Evolutionary conservation across 2,329 filamentous ascomycete genomes (phyloP), one percentile per base, ranked within the genome.

Genomic region (Aspergillus flavus): DNA sequence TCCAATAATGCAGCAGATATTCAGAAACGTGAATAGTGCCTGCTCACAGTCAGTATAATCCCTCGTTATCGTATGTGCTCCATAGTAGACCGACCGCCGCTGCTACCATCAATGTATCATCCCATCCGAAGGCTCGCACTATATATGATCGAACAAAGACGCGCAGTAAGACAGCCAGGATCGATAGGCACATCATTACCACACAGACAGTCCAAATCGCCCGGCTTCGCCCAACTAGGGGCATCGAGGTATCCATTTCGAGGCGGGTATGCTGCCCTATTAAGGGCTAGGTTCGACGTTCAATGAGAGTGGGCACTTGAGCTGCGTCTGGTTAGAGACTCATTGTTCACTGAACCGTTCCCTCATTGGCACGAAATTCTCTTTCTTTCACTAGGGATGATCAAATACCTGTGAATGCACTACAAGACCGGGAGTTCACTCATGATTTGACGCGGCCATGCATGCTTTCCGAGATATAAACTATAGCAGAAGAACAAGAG

Each of bases 111-210:
- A 71, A 53, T 9, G 58, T 56, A 62, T 73, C 70, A 57, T 73
- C 70, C 68, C 66, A 71, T 3, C 70, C 70, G 59, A 73, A 71
- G 1, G 66, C 66, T 2, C 63, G 59, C 43, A 73, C 65, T 2
- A 71, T 32, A 21, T 62, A 60, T 14, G 69, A 4, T 19, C 71
- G 70, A 28, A 69, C 69, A 57, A 73, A 71, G n/a, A 54, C 68
- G 23, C 69, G 62, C 26, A 72, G 32, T 4, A 55, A 34, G 26
- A 73, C 71, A 6, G 67, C 63, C 11, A 70, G 23, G 10, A 68
- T 36, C 5, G 68, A 64, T 7, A 71, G 26, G 14, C 52, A 26
- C 63, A 69, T 56, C 67, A 72, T 70, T 9, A 70, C 64, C 19
- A 63, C 61, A 3, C 62, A 62, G 2, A 66, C 58, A 30, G 66